phyloP scores from a whole-genome alignment of 2,329 filamentous ascomycete species.

The Sporothrix pseudoabietina region DNA sequence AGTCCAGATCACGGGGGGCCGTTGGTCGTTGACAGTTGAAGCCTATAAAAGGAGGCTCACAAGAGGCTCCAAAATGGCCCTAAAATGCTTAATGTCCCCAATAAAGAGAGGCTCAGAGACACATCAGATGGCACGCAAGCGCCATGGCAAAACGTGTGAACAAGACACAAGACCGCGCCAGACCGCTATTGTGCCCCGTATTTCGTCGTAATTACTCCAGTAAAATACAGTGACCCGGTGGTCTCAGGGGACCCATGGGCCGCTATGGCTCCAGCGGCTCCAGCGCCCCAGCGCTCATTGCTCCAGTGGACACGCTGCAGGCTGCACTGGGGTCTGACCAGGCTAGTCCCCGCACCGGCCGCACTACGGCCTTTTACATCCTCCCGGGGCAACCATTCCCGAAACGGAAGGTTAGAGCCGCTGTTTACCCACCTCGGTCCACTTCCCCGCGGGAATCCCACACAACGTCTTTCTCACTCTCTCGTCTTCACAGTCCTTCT shows the following conservation, averaged over 20 bases:
- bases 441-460: neutral
- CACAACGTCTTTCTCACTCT: neutral
- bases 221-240: no score
- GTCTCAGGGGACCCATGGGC: no score
- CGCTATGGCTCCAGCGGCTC: neutral
- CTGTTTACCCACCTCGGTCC: neutral
- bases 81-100: neutral
- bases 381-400: neutral
- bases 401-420: conserved; percentile 11
- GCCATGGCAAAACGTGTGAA: conserved; percentile 10
- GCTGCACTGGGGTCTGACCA: neutral
- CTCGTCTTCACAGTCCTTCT: neutral
- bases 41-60: neutral
- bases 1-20: no score
- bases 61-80: neutral
- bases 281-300: neutral
- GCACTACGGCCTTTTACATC: conserved; percentile 21
- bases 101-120: neutral
- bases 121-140: neutral
- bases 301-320: neutral
- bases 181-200: neutral
- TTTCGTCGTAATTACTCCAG: neutral
- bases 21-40: neutral
- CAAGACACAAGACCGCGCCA: neutral
- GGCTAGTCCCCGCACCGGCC: conserved; percentile 24